phyloP scores from a whole-genome alignment of 441 rosid genomes.

The Geranium incanum region DNA sequence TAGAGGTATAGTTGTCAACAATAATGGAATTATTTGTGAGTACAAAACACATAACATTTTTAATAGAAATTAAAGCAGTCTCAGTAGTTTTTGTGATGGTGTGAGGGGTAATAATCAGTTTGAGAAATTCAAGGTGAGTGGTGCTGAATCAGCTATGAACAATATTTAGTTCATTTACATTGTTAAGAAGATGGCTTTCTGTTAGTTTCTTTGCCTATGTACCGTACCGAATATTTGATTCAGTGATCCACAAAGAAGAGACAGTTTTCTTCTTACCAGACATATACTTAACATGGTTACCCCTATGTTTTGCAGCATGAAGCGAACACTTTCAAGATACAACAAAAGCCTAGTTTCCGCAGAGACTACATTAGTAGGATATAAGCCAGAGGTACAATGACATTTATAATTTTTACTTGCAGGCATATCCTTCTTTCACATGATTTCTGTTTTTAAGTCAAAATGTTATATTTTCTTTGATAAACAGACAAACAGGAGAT shows the following conservation, averaged over 20 bases:
- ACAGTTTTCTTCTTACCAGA: neutral
- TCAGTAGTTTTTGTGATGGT: neutral
- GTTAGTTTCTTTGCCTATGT: no score
- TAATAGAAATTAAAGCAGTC: neutral
- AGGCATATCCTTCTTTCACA: neutral
- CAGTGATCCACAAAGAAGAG: neutral
- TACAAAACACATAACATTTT: no score
- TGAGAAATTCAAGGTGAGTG: neutral
- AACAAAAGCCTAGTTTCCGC: slow-evolving; percentile 44
- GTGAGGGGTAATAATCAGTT: neutral
- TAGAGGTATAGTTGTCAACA: neutral
- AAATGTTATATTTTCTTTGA: no score
- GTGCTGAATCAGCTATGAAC: neutral
- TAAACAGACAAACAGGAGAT: neutral
- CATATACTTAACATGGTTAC: neutral
- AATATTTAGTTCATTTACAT: neutral
- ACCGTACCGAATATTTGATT: neutral
- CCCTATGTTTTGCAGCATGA: slow-evolving; percentile 49
- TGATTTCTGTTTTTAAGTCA: no score
- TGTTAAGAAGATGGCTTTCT: neutral
- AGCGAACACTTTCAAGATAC: slow-evolving; percentile 67
- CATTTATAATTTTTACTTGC: neutral
- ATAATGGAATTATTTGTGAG: neutral
- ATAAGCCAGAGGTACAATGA: slow-evolving; percentile 43
- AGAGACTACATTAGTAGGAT: slow-evolving; percentile 34